These are phyloP conservation scores for Yueomyces sinensis DNA, from an alignment of 805 yeast genomes.

Conservation along the genomic window DNA sequence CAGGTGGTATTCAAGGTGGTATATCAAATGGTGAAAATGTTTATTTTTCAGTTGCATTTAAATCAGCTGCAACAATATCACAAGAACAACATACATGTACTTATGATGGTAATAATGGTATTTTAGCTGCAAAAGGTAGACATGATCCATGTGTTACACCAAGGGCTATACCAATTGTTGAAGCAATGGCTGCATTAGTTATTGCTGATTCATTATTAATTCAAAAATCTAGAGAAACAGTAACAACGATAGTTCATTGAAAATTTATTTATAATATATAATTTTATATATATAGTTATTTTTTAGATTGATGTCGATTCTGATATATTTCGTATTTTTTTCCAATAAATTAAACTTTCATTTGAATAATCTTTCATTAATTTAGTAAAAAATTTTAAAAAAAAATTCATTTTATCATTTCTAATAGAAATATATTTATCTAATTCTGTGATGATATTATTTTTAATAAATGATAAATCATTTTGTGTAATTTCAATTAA, in stretches of 20 bases:
- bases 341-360: slow-evolving; percentile 20
- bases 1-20: slow-evolving; percentile 98
- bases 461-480: slow-evolving; percentile 20
- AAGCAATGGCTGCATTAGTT: slow-evolving; percentile 95
- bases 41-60: slow-evolving; percentile 90
- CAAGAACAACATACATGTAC: slow-evolving; percentile 84
- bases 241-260: slow-evolving; percentile 24
- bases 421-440: slow-evolving; percentile 18
- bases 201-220: slow-evolving; percentile 74
- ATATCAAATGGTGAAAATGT: slow-evolving; percentile 92
- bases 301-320: not conserved
- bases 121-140: slow-evolving; percentile 91
- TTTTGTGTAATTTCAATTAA: slow-evolving; percentile 15
- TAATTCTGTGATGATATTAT: slow-evolving; percentile 21
- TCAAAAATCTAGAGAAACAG: slow-evolving; percentile 72
- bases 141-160: slow-evolving; percentile 99
- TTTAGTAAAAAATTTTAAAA: slow-evolving; percentile 16
- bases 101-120: slow-evolving; percentile 80
- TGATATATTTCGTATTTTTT: not conserved
- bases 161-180: slow-evolving; percentile 96
- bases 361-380: slow-evolving; percentile 19
- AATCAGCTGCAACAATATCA: slow-evolving; percentile 94
- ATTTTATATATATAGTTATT: too few species aligned
- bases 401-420: slow-evolving; percentile 14
- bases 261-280: not conserved